A percentile compares a stretch with the other conserved stretches of the same genome.
These are phyloP conservation scores for Trichoderma gracile DNA, from an alignment of 2,329 filamentous ascomycete species.

Conservation along the genomic window DNA sequence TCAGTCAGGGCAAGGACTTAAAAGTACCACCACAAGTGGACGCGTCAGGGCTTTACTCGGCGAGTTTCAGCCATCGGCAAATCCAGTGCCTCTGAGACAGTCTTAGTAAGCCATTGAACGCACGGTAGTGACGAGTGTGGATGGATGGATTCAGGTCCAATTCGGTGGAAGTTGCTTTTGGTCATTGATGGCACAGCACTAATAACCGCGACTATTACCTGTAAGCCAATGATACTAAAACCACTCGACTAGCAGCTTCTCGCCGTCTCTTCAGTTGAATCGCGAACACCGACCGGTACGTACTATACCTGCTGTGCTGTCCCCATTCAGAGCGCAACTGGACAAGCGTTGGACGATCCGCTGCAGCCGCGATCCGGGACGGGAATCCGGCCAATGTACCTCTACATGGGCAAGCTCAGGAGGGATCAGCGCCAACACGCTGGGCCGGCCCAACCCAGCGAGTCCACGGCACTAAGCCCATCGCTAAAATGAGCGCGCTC, in stretches of 20 bases:
- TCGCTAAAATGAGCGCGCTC: not conserved
- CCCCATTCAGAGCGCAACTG: too few species aligned
- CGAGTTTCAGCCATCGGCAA: too few species aligned
- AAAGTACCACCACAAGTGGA: too few species aligned
- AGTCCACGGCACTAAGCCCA: not conserved
- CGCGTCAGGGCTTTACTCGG: too few species aligned
- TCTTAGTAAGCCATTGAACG: not conserved
- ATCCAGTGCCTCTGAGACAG: too few species aligned
- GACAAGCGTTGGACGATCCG: not conserved
- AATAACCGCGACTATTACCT: not conserved
- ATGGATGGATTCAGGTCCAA: too few species aligned
- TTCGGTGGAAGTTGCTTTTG: not conserved
- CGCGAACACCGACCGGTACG: not conserved
- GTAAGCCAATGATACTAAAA: too few species aligned
- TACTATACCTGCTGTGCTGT: not conserved
- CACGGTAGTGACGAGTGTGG: not conserved
- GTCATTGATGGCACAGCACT: not conserved
- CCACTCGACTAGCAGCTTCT: not conserved
- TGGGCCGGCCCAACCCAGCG: constrained; percentile 1
- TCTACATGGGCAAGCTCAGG: not conserved
- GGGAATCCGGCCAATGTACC: not conserved
- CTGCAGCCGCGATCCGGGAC: constrained; percentile 17
- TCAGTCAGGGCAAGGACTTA: too few species aligned
- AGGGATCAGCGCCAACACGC: not conserved
- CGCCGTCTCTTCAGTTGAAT: not conserved